Evolutionary conservation across 139 green algal genomes (phyloP).

Genomic region (Micractinium conductrix): DNA sequence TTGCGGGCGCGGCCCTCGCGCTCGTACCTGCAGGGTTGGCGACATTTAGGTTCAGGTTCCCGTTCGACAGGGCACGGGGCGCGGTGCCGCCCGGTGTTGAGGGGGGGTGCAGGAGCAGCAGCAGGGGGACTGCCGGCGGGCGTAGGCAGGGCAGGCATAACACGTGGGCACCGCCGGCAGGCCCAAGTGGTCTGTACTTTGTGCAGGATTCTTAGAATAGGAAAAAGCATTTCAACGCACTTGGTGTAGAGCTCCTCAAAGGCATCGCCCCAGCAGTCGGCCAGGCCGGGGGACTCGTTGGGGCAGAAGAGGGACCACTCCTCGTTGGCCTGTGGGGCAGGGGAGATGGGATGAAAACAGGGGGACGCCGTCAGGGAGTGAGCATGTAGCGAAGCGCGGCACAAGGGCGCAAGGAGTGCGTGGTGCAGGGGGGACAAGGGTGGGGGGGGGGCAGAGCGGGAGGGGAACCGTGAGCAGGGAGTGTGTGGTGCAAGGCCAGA

Average conservation of each 20-base stretch:
- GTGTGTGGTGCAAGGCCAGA: too few relatives aligned
- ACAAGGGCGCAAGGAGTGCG: too few relatives aligned
- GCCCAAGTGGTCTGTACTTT: too few relatives aligned
- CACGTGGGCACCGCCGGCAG: too few relatives aligned
- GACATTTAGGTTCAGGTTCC: too few relatives aligned
- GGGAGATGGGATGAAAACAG: not conserved
- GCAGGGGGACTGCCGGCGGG: not conserved
- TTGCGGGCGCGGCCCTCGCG: constrained; percentile 62
- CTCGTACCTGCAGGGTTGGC: constrained; percentile 80
- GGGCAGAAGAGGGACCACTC: constrained; percentile 98
- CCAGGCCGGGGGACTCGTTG: constrained; percentile 95
- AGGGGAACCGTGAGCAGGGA: too few relatives aligned
- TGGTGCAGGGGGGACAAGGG: too few relatives aligned
- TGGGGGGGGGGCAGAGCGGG: too few relatives aligned
- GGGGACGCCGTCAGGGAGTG: not conserved
- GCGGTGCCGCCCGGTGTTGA: not conserved
- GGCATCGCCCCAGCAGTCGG: constrained; percentile 94
- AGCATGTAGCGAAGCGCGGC: not conserved
- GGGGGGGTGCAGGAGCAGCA: not conserved
- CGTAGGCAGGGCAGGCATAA: not conserved
- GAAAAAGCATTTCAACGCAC: too few relatives aligned
- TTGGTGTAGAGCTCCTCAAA: constrained; percentile 90
- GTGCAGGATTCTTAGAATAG: too few relatives aligned
- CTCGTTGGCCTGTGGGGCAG: constrained; percentile 65
- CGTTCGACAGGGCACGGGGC: constrained; percentile 26